A percentile compares a stretch with the other conserved stretches of the same genome.
phyloP scores from a whole-genome alignment of 2,329 filamentous ascomycete genomes.

The Hymenoscyphus infarciens region DNA sequence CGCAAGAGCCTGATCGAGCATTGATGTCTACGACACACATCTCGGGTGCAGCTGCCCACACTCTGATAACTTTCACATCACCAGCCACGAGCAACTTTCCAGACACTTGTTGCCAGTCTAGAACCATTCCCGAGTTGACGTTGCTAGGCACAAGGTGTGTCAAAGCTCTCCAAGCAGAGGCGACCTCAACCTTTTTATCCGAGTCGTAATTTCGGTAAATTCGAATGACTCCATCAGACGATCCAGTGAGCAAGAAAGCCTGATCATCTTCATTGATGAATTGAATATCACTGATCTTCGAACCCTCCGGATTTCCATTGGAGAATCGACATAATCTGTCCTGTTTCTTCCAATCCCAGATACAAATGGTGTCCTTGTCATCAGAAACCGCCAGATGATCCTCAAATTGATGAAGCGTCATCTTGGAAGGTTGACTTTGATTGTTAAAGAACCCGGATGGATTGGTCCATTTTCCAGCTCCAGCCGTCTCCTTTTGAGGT shows the following conservation, averaged over 20 bases:
- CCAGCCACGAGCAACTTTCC: slow-evolving; percentile 93
- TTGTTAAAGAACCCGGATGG: slow-evolving; percentile 83
- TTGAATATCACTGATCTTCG: slow-evolving; percentile 88
- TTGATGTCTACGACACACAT: slow-evolving; percentile 92
- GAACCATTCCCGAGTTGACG: slow-evolving; percentile 90
- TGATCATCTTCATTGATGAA: slow-evolving; percentile 99
- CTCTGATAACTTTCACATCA: slow-evolving; percentile 89
- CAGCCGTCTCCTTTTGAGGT: slow-evolving; percentile 84
- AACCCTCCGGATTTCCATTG: slow-evolving; percentile 88
- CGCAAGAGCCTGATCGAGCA: slow-evolving; percentile 88
- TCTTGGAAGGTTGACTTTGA: slow-evolving; percentile 80
- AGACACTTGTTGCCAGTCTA: slow-evolving; percentile 98
- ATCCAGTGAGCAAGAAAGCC: slow-evolving; percentile 89
- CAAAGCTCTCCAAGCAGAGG: slow-evolving; percentile 85
- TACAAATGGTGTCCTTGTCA: slow-evolving; percentile 81
- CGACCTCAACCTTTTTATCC: slow-evolving; percentile 72
- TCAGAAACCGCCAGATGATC: slow-evolving; percentile 92
- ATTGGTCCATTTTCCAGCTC: slow-evolving; percentile 82
- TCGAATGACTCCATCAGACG: slow-evolving; percentile 89
- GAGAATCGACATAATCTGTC: slow-evolving; percentile 78
- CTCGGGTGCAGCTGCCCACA: slow-evolving; percentile 94
- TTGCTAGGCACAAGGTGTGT: slow-evolving; percentile 93
- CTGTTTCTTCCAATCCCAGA: slow-evolving; percentile 91
- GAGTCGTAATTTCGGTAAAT: slow-evolving; percentile 91
- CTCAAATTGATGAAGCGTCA: slow-evolving; percentile 98